Conservation (phyloP, 306 rosid species). For the Citrullus colocynthis region DNA sequence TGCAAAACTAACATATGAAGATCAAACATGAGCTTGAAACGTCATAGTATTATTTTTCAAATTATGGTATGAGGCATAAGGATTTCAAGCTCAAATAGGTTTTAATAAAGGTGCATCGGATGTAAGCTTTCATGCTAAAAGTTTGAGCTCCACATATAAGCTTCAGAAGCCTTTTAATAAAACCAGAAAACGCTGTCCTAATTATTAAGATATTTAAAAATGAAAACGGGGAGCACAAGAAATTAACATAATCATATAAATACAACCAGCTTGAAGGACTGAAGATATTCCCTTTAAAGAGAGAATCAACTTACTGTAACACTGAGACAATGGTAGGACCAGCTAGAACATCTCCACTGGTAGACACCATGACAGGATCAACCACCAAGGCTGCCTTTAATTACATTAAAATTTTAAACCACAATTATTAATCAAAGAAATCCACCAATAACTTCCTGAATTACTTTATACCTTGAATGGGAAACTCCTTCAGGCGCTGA, state of each 20-base stretch:
- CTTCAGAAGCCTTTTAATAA: not conserved
- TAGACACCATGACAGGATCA: slow-evolving; percentile 95
- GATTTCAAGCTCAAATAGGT: not conserved
- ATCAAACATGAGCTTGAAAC: not conserved
- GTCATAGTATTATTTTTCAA: no score
- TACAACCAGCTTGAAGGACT: not conserved
- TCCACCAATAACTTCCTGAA: not conserved
- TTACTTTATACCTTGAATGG: slow-evolving; percentile 56
- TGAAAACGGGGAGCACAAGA: not conserved
- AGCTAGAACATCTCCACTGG: slow-evolving; percentile 74
- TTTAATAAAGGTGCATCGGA: not conserved
- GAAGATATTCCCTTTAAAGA: not conserved
- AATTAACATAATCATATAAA: not conserved
- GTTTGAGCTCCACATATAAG: not conserved
- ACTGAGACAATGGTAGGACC: slow-evolving; percentile 57
- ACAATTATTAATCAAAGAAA: slow-evolving; percentile 12
- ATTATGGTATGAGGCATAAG: not conserved
- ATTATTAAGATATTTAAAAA: not conserved
- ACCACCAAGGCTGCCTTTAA: slow-evolving; percentile 85
- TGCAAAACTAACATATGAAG: not conserved
- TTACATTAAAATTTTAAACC: slow-evolving; percentile 13
- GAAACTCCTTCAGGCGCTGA: slow-evolving; percentile 49
- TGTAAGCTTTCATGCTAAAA: not conserved
- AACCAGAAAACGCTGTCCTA: not conserved
- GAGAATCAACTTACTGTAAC: slow-evolving; percentile 35